Percentiles rank a stretch among this genome's conserved stretches.
These are phyloP conservation scores for Fonsecaea monophora DNA, from an alignment of 2,329 filamentous ascomycete species.

Conservation along the genomic window DNA sequence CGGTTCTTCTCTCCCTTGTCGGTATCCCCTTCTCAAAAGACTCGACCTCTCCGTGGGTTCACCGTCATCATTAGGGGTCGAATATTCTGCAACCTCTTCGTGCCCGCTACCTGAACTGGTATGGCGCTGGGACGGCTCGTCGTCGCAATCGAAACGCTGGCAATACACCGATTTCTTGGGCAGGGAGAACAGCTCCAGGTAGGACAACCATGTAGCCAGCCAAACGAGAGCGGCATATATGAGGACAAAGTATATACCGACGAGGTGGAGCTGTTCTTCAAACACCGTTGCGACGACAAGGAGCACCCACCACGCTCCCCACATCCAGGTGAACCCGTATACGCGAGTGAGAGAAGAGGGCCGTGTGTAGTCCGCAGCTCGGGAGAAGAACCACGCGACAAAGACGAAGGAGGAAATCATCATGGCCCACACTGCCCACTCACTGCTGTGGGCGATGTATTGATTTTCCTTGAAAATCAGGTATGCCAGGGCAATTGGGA, in stretches of 20 bases:
- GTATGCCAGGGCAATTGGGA: constrained; percentile 75
- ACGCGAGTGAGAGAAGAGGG: constrained; percentile 85
- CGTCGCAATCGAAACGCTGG: constrained; percentile 59
- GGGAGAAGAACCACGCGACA: constrained; percentile 80
- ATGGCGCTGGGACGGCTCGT: constrained; percentile 46
- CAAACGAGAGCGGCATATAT: constrained; percentile 81
- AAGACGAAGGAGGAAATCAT: constrained; percentile 81
- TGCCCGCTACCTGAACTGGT: constrained; percentile 30
- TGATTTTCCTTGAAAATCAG: constrained; percentile 84
- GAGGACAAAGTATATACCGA: constrained; percentile 79
- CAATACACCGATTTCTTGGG: constrained; percentile 74
- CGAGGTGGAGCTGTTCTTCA: constrained; percentile 75
- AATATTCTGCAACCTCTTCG: constrained; percentile 46
- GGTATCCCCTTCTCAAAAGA: constrained; percentile 38
- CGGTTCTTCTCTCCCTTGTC: constrained; percentile 36
- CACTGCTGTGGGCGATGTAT: constrained; percentile 86
- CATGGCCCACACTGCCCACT: constrained; percentile 88
- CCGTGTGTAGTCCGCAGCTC: constrained; percentile 77
- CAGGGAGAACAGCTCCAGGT: constrained; percentile 80
- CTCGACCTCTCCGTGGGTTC: constrained; percentile 38
- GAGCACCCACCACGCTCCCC: constrained; percentile 73
- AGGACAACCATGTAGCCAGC: constrained; percentile 73
- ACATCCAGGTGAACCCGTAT: constrained; percentile 85
- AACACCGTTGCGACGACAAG: constrained; percentile 76
- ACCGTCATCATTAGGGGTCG: constrained; percentile 49